Base-by-base conservation (phyloP, 768 basidiomycete genomes). In the Sutorius australiensis region DNA sequence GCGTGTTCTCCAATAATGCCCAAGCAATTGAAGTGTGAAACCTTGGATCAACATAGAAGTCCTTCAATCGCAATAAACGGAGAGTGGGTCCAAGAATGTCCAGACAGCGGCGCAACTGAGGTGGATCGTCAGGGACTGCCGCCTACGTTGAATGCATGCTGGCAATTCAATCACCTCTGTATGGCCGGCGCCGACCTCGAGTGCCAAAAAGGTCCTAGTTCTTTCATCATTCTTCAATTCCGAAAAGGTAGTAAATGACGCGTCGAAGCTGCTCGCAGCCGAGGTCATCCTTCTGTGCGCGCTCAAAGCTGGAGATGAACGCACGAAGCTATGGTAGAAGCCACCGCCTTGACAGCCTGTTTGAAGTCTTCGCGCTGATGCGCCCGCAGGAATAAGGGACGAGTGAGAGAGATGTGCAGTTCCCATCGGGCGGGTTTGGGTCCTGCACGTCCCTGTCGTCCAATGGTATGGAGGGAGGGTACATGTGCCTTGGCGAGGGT, bases 11-110 rank as follows among this genome's bases (percentile, higher is more conserved):
- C 46, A 92, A 79, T 40, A 92, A 75, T 13, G 85, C 83, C 94
- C 95, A 97, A 10, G 84, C 92, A 50, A 97, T 83, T 2, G 92
- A 95, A 12, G 88, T 80, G 65, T 98, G 95, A 63, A 94, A 97
- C 41, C 85, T 81, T 17, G 95, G 92, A 30, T 81, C 72, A 32
- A 73, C 62, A 70, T 98, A 95, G 69, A 91, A 97, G 51, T 80
- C 78, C 57, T 86, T 84, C 59, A 95, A 87, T 48, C 86, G 84
- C 32, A 91, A 73, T 3, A 68, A 64, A 28, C 71, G 72, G 42
- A 95, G 72, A 7, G 76, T 72, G 1, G 87, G 85, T 5, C 77
- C 74, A 38, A 97, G 68, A 21, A 74, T 72, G 44, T 80, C 72
- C 2, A 81, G 73, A 39, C 93, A 69, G 8, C 66, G 61, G 53